phyloP scores from a whole-genome alignment of 768 basidiomycete genomes.

The Suillus decipiens region DNA sequence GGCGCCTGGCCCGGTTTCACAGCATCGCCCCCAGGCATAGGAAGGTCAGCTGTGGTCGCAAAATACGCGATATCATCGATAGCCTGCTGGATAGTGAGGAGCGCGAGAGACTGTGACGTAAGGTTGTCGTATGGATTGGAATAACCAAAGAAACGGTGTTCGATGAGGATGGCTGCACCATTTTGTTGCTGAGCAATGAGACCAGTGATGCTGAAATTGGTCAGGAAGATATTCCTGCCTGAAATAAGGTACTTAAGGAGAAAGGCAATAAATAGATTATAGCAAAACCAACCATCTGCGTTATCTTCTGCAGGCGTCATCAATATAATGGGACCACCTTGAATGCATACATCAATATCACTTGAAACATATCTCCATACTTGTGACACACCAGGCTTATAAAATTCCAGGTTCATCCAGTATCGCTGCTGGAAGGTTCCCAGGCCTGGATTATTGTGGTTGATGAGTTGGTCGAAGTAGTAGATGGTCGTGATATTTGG shows the following conservation, averaged over 20 bases:
- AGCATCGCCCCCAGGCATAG: conserved; percentile 64
- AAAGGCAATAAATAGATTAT: background rate
- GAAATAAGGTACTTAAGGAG: background rate
- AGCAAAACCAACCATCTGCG: background rate
- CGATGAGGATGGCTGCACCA: conserved; percentile 65
- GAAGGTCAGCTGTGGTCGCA: conserved; percentile 61
- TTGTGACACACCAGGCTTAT: background rate
- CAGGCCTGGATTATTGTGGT: background rate
- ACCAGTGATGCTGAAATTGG: conserved; percentile 64
- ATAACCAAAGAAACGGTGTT: conserved; percentile 76
- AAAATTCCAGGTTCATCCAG: background rate
- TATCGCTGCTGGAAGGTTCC: conserved; percentile 1
- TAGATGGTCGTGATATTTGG: background rate
- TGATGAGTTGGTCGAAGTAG: background rate
- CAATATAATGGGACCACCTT: background rate
- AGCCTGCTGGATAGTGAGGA: conserved; percentile 73
- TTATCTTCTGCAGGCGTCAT: background rate
- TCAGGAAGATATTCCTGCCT: conserved; percentile 52
- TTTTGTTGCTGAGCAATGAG: conserved; percentile 26
- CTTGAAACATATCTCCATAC: background rate
- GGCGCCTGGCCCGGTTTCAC: conserved; percentile 53
- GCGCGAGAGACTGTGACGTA: conserved; percentile 52
- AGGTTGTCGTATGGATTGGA: conserved; percentile 70
- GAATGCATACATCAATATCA: background rate
- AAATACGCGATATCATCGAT: conserved; percentile 76